Percentiles rank a stretch among this genome's conserved stretches.
Conservation (phyloP, 208 protist genomes). For the Crithidia bombi region DNA sequence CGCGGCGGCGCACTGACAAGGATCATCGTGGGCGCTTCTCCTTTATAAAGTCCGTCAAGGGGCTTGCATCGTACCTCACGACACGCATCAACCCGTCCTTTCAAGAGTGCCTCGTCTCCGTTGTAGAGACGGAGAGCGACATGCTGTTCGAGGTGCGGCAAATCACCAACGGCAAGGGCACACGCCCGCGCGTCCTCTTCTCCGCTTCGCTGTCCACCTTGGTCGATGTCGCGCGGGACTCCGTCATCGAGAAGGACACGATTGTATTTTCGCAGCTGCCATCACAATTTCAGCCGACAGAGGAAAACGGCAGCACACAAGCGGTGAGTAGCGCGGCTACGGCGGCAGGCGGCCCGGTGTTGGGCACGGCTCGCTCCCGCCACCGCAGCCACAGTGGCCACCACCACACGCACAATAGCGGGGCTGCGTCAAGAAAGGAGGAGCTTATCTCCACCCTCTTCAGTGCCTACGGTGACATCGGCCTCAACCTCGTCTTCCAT, state of each 20-base stretch:
- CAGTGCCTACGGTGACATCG: conserved; percentile 55
- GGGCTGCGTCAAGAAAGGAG: conserved; percentile 28
- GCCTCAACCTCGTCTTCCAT: conserved; percentile 54
- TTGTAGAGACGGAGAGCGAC: conserved; percentile 41
- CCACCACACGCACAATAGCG: neutral
- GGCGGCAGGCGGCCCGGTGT: neutral
- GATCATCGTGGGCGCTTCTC: conserved; percentile 22
- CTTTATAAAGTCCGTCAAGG: conserved; percentile 35
- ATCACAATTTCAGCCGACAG: conserved; percentile 13
- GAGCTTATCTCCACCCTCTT: conserved; percentile 47
- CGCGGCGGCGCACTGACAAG: conserved; percentile 10
- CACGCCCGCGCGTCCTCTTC: conserved; percentile 23
- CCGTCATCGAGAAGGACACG: conserved; percentile 48
- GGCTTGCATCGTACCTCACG: conserved; percentile 45
- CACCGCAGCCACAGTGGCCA: neutral
- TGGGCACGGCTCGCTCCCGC: neutral
- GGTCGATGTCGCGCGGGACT: conserved; percentile 54
- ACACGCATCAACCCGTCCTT: conserved; percentile 46
- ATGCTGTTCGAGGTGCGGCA: conserved; percentile 47
- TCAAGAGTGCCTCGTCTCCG: conserved; percentile 51
- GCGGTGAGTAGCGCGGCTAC: conserved; percentile 4
- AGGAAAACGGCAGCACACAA: conserved; percentile 4
- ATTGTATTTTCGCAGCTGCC: conserved; percentile 51
- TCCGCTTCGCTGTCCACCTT: conserved; percentile 40
- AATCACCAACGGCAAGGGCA: conserved; percentile 2